These are phyloP conservation scores for Cercophora scortea DNA, from an alignment of 495 filamentous ascomycete species.

Conservation along the genomic window DNA sequence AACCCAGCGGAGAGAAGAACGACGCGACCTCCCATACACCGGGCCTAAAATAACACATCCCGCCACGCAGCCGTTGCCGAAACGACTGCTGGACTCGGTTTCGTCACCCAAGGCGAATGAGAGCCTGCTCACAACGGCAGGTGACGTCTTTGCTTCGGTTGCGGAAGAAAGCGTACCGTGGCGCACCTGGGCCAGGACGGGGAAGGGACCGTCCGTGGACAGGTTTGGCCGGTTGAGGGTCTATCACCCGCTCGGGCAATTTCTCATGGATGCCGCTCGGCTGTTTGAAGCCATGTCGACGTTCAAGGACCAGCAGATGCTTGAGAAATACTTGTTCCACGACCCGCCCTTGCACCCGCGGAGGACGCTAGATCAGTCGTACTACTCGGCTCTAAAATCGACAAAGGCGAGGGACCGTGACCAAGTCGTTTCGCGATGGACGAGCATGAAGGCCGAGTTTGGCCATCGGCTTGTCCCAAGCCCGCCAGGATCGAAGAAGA, in stretches of 20 bases:
- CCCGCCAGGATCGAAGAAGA: not conserved
- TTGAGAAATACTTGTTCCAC: slow-evolving; percentile 48
- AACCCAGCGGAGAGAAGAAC: too few species aligned
- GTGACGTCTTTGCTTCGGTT: too few species aligned
- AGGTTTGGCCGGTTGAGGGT: too few species aligned
- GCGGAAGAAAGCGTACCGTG: too few species aligned
- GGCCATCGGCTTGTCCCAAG: not conserved
- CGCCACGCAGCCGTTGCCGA: too few species aligned
- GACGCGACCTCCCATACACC: too few species aligned
- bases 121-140: too few species aligned
- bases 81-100: too few species aligned
- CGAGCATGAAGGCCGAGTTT: slow-evolving; percentile 18
- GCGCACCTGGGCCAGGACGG: too few species aligned
- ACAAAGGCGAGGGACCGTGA: slow-evolving; percentile 55
- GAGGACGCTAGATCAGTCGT: slow-evolving; percentile 62
- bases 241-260: slow-evolving; percentile 15
- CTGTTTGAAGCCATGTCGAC: slow-evolving; percentile 33
- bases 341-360: slow-evolving; percentile 58
- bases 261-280: slow-evolving; percentile 28
- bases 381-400: slow-evolving; percentile 53
- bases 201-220: too few species aligned
- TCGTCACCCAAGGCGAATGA: too few species aligned
- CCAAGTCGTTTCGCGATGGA: slow-evolving; percentile 57
- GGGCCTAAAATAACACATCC: too few species aligned
- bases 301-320: slow-evolving; percentile 48